Evolutionary conservation across 2,329 filamentous ascomycete species (phyloP), one percentile per base, ranked within the genome.

Genomic region (Scleromitrula shiraiana): DNA sequence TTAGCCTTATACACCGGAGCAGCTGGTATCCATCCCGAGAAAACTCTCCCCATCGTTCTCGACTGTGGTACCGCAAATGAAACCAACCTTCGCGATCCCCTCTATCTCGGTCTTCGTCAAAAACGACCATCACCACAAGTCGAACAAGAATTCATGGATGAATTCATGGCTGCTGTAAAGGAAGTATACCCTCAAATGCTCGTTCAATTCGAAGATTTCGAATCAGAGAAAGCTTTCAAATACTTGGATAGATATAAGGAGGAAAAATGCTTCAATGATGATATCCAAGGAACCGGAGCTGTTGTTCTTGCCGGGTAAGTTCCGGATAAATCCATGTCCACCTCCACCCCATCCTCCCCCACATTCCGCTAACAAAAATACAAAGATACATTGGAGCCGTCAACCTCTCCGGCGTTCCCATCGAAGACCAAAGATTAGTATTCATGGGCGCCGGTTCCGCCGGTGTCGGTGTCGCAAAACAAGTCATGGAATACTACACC

Each of bases 251-350:
- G 88, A 52, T 97, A 97, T 71, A 85, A 88, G 59, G 76, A 90
- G 65, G 91, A 95, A 75, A 90, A 87, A 68, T 94, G 88, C 76
- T 98, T 98, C 80, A 97, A 97, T 68, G 93, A 97, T 64, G 91
- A 98, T 65, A 93, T 98, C 64, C 91, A 97, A 73, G 91, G 91
- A 57, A 97, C 93, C 59, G 93, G 93, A 59, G 89, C 91, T 54
- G 93, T 98, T 62, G 89, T 97, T 53, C 78, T 96, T 47, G 91
- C 79, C 55, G 91, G 91, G 74, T 80, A 68, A 65, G 74, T 47
- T 14, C 19, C 10, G 26, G 17, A 30, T 22, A 17, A 30, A 41
- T 23, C n/a, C n/a, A n/a, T n/a, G n/a, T n/a, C n/a, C n/a, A n/a
- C n/a, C n/a, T n/a, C n/a, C 23, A 7, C 5, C 7, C 23, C 19